Conservation (phyloP, 2,329 filamentous ascomycete genomes). For the Parastagonospora avenae region DNA sequence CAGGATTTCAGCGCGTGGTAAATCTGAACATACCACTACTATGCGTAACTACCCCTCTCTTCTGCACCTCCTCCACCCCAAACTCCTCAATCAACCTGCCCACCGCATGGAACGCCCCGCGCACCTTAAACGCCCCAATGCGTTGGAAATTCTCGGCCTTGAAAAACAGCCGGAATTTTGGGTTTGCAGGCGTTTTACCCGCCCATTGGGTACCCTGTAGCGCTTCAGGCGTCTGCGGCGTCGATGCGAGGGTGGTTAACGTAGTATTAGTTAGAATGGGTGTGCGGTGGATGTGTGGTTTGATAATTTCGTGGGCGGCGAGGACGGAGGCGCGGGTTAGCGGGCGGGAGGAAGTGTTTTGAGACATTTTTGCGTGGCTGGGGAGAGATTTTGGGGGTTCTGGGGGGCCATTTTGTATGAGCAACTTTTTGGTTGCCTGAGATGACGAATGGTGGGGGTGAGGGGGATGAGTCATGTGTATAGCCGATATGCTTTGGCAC, state of each 20-base stretch:
- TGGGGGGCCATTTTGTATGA: not conserved
- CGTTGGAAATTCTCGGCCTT: slow-evolving; percentile 95
- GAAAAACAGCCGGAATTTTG: slow-evolving; percentile 79
- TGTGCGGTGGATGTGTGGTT: slow-evolving; percentile 78
- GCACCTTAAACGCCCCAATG: slow-evolving; percentile 89
- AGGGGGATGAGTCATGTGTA: not conserved
- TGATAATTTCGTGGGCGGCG: slow-evolving; percentile 74
- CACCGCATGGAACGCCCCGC: slow-evolving; percentile 88
- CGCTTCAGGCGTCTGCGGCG: slow-evolving; percentile 62
- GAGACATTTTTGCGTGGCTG: not conserved
- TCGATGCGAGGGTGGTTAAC: slow-evolving; percentile 75
- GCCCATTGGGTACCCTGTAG: slow-evolving; percentile 64
- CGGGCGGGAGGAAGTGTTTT: slow-evolving; percentile 52
- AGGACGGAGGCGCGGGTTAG: slow-evolving; percentile 75
- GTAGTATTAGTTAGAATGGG: slow-evolving; percentile 81
- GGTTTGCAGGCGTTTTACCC: slow-evolving; percentile 63
- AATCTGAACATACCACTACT: slow-evolving; percentile 80
- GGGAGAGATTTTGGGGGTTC: not conserved
- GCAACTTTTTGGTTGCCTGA: not conserved
- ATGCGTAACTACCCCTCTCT: slow-evolving; percentile 83
- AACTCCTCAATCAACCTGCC: slow-evolving; percentile 68
- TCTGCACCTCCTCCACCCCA: slow-evolving; percentile 49
- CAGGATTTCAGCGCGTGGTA: too few relatives aligned
- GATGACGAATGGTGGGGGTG: not conserved
- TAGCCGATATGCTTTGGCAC: not conserved